Evolutionary conservation across 192 early-diverging fungal species (phyloP).

Genomic region (Entomortierella beljakovae): DNA sequence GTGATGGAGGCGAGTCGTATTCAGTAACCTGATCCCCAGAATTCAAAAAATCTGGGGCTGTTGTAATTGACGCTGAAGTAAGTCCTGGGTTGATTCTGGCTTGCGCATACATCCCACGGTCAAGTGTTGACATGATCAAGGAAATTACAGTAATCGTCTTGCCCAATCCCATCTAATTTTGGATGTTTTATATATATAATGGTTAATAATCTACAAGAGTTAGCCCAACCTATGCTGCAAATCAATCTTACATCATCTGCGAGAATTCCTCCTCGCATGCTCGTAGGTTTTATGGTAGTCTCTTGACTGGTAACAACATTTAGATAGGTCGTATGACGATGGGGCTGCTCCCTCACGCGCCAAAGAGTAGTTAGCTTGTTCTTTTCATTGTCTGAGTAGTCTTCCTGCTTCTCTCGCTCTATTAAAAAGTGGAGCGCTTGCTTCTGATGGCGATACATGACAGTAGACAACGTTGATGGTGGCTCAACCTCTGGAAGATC

Average conservation of each 20-base stretch:
- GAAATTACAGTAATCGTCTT: conserved; percentile 70
- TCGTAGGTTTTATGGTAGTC: conserved; percentile 54
- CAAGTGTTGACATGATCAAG: conserved; percentile 61
- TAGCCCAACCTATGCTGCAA: not conserved
- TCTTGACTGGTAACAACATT: conserved; percentile 66
- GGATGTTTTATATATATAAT: not conserved
- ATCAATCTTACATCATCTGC: conserved; percentile 58
- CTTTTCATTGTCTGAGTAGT: conserved; percentile 62
- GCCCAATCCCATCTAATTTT: conserved; percentile 65
- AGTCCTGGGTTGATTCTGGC: not conserved
- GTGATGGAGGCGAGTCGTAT: conserved; percentile 32
- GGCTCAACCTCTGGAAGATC: conserved; percentile 66
- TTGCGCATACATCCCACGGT: conserved; percentile 33
- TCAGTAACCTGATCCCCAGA: conserved; percentile 39
- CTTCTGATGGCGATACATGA: conserved; percentile 83
- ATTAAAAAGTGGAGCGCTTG: conserved; percentile 87
- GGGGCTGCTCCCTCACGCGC: conserved; percentile 48
- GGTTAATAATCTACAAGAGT: not conserved
- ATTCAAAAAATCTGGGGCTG: conserved; percentile 33
- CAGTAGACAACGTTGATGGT: conserved; percentile 56
- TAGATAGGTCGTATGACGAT: conserved; percentile 52
- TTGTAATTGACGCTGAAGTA: not conserved
- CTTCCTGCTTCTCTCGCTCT: conserved; percentile 76
- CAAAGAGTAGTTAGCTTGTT: conserved; percentile 56
- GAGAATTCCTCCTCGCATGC: conserved; percentile 70